Conservation (phyloP, 1,139 yeast genomes). For the Yamadazyma songkhlaensis region DNA sequence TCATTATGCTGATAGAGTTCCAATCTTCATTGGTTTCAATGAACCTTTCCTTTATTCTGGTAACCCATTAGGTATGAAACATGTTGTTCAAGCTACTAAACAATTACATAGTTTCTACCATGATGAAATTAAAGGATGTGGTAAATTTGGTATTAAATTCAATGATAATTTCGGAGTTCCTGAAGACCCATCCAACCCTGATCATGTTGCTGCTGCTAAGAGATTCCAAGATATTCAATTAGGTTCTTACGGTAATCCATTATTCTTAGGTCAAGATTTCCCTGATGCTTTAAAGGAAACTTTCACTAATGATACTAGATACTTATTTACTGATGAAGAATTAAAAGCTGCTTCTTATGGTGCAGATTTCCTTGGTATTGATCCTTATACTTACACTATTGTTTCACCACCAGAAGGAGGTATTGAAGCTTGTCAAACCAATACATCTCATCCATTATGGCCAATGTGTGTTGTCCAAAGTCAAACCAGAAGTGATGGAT, state of each 20-base stretch:
- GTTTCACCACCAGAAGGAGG: constrained; percentile 21
- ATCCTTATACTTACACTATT: constrained; percentile 29
- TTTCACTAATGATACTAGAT: constrained; percentile 15
- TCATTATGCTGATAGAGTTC: constrained; percentile 31
- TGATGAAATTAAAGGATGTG: constrained; percentile 23
- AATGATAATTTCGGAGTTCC: constrained; percentile 19
- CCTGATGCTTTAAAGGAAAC: constrained; percentile 24
- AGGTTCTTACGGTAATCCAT: constrained; percentile 28
- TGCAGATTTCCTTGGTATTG: constrained; percentile 33
- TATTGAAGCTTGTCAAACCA: constrained; percentile 17
- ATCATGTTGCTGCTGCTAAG: constrained; percentile 23
- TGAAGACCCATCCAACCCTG: constrained; percentile 15
- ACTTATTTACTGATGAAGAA: constrained; percentile 24
- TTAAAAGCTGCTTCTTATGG: constrained; percentile 19
- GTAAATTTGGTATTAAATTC: constrained; percentile 22
- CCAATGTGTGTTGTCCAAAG: constrained; percentile 20
- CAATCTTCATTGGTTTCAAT: constrained; percentile 30
- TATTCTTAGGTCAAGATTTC: constrained; percentile 28
- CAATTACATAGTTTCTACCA: constrained; percentile 25
- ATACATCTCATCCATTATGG: constrained; percentile 16
- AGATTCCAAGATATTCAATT: constrained; percentile 24
- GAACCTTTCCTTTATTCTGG: constrained; percentile 26
- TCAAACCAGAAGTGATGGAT: constrained; percentile 19
- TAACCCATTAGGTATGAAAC: constrained; percentile 21
- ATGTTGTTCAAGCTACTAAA: constrained; percentile 28